Conservation (phyloP, 2,329 filamentous ascomycete genomes). For the Aureobasidium leucospermi region DNA sequence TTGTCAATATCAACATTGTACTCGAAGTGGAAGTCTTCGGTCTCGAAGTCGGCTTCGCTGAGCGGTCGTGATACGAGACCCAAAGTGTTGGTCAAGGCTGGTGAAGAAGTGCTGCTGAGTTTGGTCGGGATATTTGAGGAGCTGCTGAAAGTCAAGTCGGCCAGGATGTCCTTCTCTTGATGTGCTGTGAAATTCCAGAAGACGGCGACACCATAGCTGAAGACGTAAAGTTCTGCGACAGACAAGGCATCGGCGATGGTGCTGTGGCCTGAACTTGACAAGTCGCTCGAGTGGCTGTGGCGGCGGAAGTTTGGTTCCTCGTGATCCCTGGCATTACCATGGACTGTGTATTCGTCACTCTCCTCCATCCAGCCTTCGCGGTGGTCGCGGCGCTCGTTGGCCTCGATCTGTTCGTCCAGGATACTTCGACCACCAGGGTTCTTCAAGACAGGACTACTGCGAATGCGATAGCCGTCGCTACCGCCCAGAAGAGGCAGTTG, state of each 20-base stretch:
- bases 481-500: slow-evolving; percentile 83
- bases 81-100: slow-evolving; percentile 30
- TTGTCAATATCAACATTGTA: slow-evolving; percentile 81
- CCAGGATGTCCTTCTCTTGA: slow-evolving; percentile 93
- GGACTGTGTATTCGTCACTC: slow-evolving; percentile 53
- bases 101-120: slow-evolving; percentile 15
- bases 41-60: slow-evolving; percentile 88
- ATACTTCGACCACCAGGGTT: slow-evolving; percentile 89
- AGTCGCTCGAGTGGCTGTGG: slow-evolving; percentile 21
- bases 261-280: slow-evolving; percentile 41
- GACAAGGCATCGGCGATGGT: slow-evolving; percentile 65
- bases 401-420: slow-evolving; percentile 89
- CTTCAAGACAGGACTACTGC: slow-evolving; percentile 85
- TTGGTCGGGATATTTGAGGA: slow-evolving; percentile 41
- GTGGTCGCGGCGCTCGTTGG: slow-evolving; percentile 81
- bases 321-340: slow-evolving; percentile 18
- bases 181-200: slow-evolving; percentile 98
- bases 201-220: slow-evolving; percentile 92
- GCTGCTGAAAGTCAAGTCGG: slow-evolving; percentile 83
- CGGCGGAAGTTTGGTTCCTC: slow-evolving; percentile 16
- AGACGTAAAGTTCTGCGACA: slow-evolving; percentile 94
- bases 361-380: slow-evolving; percentile 87
- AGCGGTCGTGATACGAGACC: slow-evolving; percentile 72
- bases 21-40: slow-evolving; percentile 96
- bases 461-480: slow-evolving; percentile 75